A percentile compares a stretch with the other conserved stretches of the same genome.
phyloP scores from a whole-genome alignment of 2,329 filamentous ascomycete genomes.

The Verticillium nonalfalfae region DNA sequence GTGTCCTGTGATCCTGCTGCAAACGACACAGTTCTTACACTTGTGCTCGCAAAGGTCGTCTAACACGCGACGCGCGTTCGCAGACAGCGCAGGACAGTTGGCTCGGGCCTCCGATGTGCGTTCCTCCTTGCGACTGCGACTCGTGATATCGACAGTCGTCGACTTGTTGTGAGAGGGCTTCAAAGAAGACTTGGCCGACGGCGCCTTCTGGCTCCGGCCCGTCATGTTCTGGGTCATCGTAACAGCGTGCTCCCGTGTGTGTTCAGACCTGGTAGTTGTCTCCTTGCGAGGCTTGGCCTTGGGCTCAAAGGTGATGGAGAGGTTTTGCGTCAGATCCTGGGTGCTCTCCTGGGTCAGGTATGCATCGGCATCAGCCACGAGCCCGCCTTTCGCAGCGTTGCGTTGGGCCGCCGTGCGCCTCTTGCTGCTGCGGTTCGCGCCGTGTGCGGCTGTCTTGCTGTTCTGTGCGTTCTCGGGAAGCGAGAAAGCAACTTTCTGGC shows the following conservation, averaged over 20 bases:
- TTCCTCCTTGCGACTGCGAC: slow-evolving; percentile 8
- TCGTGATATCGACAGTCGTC: slow-evolving; percentile 10
- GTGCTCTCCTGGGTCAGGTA: slow-evolving; percentile 14
- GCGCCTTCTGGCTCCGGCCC: slow-evolving; percentile 11
- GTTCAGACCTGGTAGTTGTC: neutral
- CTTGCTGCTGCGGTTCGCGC: slow-evolving; percentile 36
- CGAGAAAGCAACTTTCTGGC: slow-evolving; percentile 34
- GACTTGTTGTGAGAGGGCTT: slow-evolving; percentile 9
- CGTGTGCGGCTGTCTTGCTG: slow-evolving; percentile 17
- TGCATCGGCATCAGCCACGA: slow-evolving; percentile 7
- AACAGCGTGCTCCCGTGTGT: slow-evolving; percentile 5
- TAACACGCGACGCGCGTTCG: slow-evolving; percentile 44
- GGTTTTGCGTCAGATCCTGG: slow-evolving; percentile 15
- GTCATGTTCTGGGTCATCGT: slow-evolving; percentile 13
- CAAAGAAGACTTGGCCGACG: slow-evolving; percentile 5
- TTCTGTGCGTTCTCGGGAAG: slow-evolving; percentile 27
- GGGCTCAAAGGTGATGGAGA: slow-evolving; percentile 14
- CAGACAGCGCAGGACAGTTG: slow-evolving; percentile 40
- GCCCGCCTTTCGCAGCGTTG: slow-evolving; percentile 8
- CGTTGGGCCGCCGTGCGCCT: slow-evolving; percentile 19
- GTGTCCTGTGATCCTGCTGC: slow-evolving; percentile 44
- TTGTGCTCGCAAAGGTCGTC: slow-evolving; percentile 48
- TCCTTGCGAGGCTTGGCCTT: slow-evolving; percentile 11
- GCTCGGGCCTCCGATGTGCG: slow-evolving; percentile 6
- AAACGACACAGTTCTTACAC: slow-evolving; percentile 51